Percentiles rank a stretch among this genome's conserved stretches.
Evolutionary conservation across 441 rosid genomes (phyloP).

Genomic region (Arabidopsis lyrata): DNA sequence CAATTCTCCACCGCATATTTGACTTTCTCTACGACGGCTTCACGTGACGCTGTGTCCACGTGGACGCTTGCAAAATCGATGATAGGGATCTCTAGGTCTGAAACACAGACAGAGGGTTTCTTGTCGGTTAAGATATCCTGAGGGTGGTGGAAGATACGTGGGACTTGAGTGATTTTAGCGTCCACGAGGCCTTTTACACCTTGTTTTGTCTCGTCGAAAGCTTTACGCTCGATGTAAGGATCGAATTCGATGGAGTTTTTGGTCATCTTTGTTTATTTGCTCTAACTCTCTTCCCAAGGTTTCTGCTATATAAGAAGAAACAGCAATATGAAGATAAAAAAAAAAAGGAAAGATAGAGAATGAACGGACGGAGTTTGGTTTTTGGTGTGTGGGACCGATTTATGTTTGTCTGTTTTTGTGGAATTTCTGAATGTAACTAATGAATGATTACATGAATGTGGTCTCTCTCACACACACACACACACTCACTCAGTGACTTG

Average conservation of each 20-base stretch:
- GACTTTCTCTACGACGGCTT: slow-evolving; percentile 24
- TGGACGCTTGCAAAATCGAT: slow-evolving; percentile 50
- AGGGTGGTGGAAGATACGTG: slow-evolving; percentile 51
- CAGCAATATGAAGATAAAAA: background rate
- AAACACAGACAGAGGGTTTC: background rate
- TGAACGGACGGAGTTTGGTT: background rate
- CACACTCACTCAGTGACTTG: background rate
- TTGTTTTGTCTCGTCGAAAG: slow-evolving; percentile 57
- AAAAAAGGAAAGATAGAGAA: background rate
- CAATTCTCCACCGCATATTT: slow-evolving; percentile 36
- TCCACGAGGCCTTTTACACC: slow-evolving; percentile 63
- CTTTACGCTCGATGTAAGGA: slow-evolving; percentile 36
- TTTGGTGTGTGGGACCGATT: slow-evolving; percentile 22
- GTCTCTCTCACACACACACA: background rate
- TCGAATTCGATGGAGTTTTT: background rate
- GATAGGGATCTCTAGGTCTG: slow-evolving; percentile 47
- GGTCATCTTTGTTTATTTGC: background rate
- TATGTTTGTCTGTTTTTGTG: background rate
- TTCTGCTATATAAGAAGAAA: background rate
- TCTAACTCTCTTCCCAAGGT: background rate
- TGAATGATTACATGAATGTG: background rate
- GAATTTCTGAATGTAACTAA: background rate
- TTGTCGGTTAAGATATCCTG: slow-evolving; percentile 8
- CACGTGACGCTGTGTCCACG: slow-evolving; percentile 19
- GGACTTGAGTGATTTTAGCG: slow-evolving; percentile 49